These are phyloP conservation scores for Penicillium sp. DNA, from an alignment of 2,329 filamentous ascomycete genomes.

Conservation along the genomic window DNA sequence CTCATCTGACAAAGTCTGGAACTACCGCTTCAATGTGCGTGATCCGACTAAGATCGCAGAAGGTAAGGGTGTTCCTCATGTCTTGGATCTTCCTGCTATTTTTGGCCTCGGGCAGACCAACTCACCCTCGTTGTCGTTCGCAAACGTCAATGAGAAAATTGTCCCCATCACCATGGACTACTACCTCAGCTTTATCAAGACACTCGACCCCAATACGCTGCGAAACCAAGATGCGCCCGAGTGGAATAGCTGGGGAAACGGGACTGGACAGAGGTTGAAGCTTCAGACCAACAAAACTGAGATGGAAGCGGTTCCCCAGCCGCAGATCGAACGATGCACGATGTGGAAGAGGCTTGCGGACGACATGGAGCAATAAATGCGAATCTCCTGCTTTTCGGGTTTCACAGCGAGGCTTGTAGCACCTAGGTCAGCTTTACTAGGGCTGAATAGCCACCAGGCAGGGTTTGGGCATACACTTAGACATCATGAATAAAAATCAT, in stretches of 20 bases:
- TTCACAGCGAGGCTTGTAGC: not conserved
- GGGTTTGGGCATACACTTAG: too few species aligned
- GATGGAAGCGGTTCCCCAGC: conserved; percentile 23
- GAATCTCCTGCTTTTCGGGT: not conserved
- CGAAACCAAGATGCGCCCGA: conserved; percentile 20
- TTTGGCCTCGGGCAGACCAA: conserved; percentile 27
- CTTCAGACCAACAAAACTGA: conserved; percentile 25
- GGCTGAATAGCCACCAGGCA: not conserved
- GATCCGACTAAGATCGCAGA: conserved; percentile 40
- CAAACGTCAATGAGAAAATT: conserved; percentile 36
- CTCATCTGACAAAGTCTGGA: conserved; percentile 43
- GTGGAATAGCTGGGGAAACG: conserved; percentile 24
- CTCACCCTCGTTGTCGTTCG: conserved; percentile 20
- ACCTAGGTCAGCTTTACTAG: not conserved
- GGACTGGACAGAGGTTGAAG: conserved; percentile 17
- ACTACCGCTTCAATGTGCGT: conserved; percentile 55
- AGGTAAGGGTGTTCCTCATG: conserved; percentile 45
- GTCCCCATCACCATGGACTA: conserved; percentile 32
- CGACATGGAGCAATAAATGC: conserved; percentile 21
- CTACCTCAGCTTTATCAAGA: conserved; percentile 30
- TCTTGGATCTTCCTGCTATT: conserved; percentile 34
- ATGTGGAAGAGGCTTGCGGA: conserved; percentile 21
- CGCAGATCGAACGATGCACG: conserved; percentile 18
- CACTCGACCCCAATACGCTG: conserved; percentile 25
- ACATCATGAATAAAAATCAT: too few species aligned